Evolutionary conservation across 78 protist species (phyloP), one percentile per base, ranked within the genome.

Genomic region (Guillardia theta): DNA sequence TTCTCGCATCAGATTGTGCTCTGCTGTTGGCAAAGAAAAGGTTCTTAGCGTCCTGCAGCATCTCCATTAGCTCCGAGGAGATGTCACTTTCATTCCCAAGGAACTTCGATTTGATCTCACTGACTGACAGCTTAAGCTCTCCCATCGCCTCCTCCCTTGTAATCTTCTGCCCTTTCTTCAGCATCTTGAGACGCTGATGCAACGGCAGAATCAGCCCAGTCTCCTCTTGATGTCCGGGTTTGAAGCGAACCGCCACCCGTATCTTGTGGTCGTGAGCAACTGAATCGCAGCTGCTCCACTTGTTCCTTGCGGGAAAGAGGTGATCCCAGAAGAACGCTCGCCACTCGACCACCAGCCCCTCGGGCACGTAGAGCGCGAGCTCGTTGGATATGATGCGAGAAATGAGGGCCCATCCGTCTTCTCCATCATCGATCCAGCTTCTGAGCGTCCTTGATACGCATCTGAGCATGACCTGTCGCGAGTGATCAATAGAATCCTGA

Each of bases 131-230:
- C 10, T 48, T 48, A 30, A 24, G 19, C 3, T 78, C 50, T 1
- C 90, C 90, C 1, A 8, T 4, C 30, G 94, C 94, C 33, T 62
- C 62, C 62, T 62, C 43, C 1, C 18, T 3, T 43, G 88, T 6
- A 36, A 92, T 46, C 94, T 58, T 64, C 58, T 92, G 50, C 12
- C 94, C 94, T 27, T n/a, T 41, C 4, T 43, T 39, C 39, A 64
- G 88, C 94, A 92, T 62, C 46, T 39, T 27, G 15, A 92, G 94
- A 30, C 94, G 94, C 88, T 92, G 94, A 58, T 92, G 94, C 44
- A 92, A 58, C 4, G 94, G 94, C 6, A 92, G 94, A 36, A 62
- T 24, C 21, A 92, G 43, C 80, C 8, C 64, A 0, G 15, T 78
- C 50, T 37, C 45, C 3, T 43, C 33, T 64, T 10, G 80, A 8